These are phyloP conservation scores for Bonia amplexicaulis DNA, from an alignment of 176 grass and related monocot species.

Conservation along the genomic window DNA sequence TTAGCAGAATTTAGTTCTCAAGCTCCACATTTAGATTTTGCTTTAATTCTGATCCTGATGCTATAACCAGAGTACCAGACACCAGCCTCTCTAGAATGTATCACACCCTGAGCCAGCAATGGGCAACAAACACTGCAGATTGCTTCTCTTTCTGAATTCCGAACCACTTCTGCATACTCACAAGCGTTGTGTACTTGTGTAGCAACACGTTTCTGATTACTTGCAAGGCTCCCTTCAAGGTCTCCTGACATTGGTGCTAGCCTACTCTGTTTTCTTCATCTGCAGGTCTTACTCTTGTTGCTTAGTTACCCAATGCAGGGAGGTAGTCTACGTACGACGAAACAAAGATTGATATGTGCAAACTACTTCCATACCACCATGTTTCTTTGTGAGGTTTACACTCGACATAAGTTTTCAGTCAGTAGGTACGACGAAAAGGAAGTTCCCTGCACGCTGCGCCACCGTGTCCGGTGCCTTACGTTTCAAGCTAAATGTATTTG, in stretches of 20 bases:
- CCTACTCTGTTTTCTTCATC: not conserved
- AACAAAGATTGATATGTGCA: slow-evolving; percentile 18
- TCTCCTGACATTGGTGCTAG: not conserved
- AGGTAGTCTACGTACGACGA: not conserved
- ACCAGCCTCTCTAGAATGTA: not conserved
- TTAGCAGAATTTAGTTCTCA: not conserved
- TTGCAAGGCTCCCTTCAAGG: slow-evolving; percentile 32
- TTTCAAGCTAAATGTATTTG: slow-evolving; percentile 31
- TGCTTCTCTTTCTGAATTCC: slow-evolving; percentile 10
- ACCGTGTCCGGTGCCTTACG: slow-evolving; percentile 17
- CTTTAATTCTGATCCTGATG: not conserved
- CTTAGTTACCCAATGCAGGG: slow-evolving; percentile 10
- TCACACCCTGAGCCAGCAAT: not conserved
- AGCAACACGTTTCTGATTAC: slow-evolving; percentile 23
- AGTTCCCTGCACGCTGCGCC: not conserved
- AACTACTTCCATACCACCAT: slow-evolving; percentile 7
- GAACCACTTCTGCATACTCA: slow-evolving; percentile 20
- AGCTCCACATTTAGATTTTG: not conserved
- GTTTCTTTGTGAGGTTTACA: not conserved
- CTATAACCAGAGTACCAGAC: not conserved
- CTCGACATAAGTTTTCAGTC: not conserved
- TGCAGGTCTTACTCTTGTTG: not conserved
- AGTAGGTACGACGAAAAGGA: slow-evolving; percentile 28
- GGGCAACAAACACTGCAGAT: not conserved
- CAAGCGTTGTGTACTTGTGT: not conserved